Evolutionary conservation across 768 basidiomycete genomes (phyloP).

Genomic region (Postia placenta): DNA sequence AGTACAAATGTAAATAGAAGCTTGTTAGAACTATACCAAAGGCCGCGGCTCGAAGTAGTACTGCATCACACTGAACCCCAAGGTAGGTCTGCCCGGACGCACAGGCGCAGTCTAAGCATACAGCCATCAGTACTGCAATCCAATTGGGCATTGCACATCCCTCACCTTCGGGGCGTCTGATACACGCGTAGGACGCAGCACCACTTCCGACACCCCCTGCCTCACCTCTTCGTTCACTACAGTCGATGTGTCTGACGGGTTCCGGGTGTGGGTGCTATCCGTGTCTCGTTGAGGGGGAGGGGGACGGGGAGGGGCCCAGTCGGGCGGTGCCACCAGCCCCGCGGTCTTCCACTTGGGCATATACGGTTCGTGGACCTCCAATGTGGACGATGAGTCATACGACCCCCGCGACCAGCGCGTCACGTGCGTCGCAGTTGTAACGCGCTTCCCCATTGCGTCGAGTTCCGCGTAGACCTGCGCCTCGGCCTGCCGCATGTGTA

Average conservation of each 20-base stretch:
- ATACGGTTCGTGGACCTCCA: neutral
- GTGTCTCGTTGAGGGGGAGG: too few relatives aligned
- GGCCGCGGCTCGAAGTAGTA: constrained; percentile 5
- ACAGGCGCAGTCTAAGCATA: neutral
- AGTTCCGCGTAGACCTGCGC: neutral
- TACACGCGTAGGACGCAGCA: neutral
- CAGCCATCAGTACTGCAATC: neutral
- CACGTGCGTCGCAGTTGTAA: neutral
- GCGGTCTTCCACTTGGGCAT: neutral
- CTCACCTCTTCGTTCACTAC: neutral
- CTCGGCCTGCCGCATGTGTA: neutral
- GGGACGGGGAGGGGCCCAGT: too few relatives aligned
- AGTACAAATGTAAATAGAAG: too few relatives aligned
- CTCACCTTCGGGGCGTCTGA: neutral
- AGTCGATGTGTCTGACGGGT: constrained; percentile 1
- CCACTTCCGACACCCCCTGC: neutral
- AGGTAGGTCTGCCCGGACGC: neutral
- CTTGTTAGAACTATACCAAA: too few relatives aligned
- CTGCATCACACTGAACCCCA: neutral
- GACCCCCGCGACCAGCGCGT: constrained; percentile 2
- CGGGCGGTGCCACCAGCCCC: neutral
- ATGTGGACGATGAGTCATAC: neutral
- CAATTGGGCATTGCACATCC: neutral
- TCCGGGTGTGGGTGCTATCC: neutral
- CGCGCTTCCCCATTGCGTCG: neutral